Evolutionary conservation across 805 yeast genomes (phyloP).

Genomic region (Wickerhamomyces chambardii): DNA sequence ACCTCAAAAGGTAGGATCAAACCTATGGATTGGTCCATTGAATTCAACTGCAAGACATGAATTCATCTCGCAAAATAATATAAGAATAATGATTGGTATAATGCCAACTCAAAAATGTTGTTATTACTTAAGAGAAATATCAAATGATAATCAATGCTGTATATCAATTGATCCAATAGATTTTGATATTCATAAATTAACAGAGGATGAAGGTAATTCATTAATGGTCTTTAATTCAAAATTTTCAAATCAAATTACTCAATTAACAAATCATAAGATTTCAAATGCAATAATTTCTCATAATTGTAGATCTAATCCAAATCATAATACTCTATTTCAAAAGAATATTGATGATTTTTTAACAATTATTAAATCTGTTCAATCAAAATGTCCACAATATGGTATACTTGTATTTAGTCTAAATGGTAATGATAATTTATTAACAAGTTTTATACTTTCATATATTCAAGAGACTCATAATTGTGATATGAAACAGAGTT

Average conservation of each 20-base stretch:
- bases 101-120: constrained; percentile 24
- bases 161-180: constrained; percentile 24
- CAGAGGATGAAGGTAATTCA: constrained; percentile 16
- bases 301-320: too few relatives aligned
- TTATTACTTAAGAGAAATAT: constrained; percentile 17
- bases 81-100: constrained; percentile 27
- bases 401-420: constrained; percentile 17
- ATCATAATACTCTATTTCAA: constrained; percentile 13
- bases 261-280: constrained; percentile 12
- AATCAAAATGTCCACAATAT: constrained; percentile 14
- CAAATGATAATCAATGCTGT: constrained; percentile 18
- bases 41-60: constrained; percentile 28
- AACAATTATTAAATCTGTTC: constrained; percentile 9
- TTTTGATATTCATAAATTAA: constrained; percentile 18
- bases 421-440: constrained; percentile 19
- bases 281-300: constrained; percentile 15
- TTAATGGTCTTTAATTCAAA: constrained; percentile 17
- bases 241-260: constrained; percentile 13
- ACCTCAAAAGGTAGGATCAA: constrained; percentile 32
- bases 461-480: constrained; percentile 14
- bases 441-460: constrained; percentile 13
- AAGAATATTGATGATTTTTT: constrained; percentile 15
- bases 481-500: constrained; percentile 14
- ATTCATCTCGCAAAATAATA: constrained; percentile 27
- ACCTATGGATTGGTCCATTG: constrained; percentile 38